Conservation (phyloP, 2,329 filamentous ascomycete species). For the Fusarium falciforme region DNA sequence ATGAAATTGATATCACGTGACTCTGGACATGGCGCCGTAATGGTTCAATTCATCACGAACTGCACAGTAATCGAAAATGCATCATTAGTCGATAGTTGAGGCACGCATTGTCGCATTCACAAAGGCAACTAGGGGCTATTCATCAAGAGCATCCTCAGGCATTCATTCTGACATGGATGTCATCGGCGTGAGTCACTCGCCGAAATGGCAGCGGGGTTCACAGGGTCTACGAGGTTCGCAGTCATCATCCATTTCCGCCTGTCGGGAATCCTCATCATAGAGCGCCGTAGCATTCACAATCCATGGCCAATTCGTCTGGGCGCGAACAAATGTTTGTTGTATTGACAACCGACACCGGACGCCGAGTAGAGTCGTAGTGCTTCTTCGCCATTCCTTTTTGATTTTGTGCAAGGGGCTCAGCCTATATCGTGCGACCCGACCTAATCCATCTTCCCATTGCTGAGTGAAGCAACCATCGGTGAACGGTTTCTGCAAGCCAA, state of each 20-base stretch:
- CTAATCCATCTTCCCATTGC: constrained; percentile 51
- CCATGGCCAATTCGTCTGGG: constrained; percentile 9
- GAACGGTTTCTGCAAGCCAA: constrained; percentile 48
- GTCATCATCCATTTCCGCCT: background rate
- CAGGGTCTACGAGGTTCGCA: constrained; percentile 13
- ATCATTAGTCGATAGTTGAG: background rate
- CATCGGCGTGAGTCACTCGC: constrained; percentile 40
- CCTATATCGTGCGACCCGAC: constrained; percentile 50
- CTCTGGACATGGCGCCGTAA: background rate
- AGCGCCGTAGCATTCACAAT: constrained; percentile 26
- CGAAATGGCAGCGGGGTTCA: constrained; percentile 7
- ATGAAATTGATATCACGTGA: constrained; percentile 34
- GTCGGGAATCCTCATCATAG: background rate
- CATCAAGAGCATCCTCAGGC: constrained; percentile 19
- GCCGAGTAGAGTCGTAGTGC: constrained; percentile 53
- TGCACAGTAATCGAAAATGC: background rate
- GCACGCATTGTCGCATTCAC: background rate
- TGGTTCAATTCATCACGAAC: background rate
- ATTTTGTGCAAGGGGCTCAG: constrained; percentile 48
- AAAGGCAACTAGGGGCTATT: background rate
- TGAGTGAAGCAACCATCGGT: constrained; percentile 48
- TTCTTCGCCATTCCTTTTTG: constrained; percentile 49
- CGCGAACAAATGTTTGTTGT: constrained; percentile 51
- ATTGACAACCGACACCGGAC: constrained; percentile 58
- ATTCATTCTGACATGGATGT: constrained; percentile 18